Evolutionary conservation across 2,329 filamentous ascomycete genomes (phyloP).

Genomic region (Claviceps monticola): DNA sequence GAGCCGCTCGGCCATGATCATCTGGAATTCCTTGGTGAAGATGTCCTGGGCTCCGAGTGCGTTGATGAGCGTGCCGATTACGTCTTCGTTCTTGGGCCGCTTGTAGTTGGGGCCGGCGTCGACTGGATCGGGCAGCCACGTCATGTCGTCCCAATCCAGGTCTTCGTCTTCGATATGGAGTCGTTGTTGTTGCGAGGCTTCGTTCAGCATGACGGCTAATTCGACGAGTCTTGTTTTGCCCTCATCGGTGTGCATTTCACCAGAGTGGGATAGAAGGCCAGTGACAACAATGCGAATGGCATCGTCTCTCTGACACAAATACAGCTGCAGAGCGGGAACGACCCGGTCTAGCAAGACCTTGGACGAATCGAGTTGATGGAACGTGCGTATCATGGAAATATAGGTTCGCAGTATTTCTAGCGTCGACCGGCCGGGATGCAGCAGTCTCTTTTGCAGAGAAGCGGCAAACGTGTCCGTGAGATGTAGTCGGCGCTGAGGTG

Average conservation of each 20-base stretch:
- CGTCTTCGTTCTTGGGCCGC: conserved; percentile 75
- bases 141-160: conserved; percentile 82
- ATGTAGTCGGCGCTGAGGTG: conserved; percentile 52
- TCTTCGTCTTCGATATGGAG: conserved; percentile 49
- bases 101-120: conserved; percentile 90
- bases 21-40: conserved; percentile 90
- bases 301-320: conserved; percentile 63
- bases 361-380: conserved; percentile 61
- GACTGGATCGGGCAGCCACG: conserved; percentile 83
- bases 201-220: conserved; percentile 51
- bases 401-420: conserved; percentile 64
- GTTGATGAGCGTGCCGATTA: conserved; percentile 79
- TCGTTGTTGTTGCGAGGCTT: conserved; percentile 40
- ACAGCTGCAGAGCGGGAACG: conserved; percentile 58
- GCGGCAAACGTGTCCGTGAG: conserved; percentile 57
- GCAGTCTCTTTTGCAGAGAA: conserved; percentile 49
- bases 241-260: conserved; percentile 33
- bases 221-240: conserved; percentile 45
- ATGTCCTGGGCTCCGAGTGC: conserved; percentile 80
- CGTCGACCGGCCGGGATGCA: conserved; percentile 65
- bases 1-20: conserved; percentile 73
- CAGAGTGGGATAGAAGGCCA: conserved; percentile 52
- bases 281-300: conserved; percentile 66
- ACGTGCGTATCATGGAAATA: conserved; percentile 65
- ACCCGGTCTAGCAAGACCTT: conserved; percentile 66